Evolutionary conservation across 495 filamentous ascomycete species (phyloP).

Genomic region (Tuber magnatum): DNA sequence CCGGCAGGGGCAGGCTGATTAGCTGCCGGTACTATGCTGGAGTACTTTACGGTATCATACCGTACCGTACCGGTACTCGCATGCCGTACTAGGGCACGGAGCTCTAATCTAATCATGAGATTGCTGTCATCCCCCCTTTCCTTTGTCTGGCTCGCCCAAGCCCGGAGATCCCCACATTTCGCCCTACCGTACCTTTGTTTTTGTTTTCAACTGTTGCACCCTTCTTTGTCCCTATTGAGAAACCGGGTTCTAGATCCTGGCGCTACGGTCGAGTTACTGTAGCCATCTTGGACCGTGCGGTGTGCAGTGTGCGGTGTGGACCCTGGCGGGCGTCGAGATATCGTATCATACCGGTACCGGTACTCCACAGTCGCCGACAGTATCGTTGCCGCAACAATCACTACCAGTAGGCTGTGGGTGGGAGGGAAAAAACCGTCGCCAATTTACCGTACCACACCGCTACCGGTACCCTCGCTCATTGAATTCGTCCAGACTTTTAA

Average conservation of each 20-base stretch:
- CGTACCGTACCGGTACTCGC: neutral
- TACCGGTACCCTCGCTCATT: neutral
- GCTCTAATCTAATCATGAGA: conserved; percentile 7
- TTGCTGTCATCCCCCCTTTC: conserved; percentile 9
- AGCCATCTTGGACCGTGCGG: neutral
- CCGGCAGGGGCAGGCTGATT: too few relatives aligned
- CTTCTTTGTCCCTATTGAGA: neutral
- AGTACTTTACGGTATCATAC: too few relatives aligned
- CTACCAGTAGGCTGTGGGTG: neutral
- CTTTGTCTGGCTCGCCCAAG: conserved; percentile 9
- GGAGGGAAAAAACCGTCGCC: neutral
- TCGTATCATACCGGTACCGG: too few relatives aligned
- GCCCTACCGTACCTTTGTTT: neutral
- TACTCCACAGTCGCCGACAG: neutral
- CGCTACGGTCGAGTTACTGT: neutral
- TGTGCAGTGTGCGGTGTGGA: neutral
- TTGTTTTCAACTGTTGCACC: neutral
- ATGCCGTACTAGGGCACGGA: conserved; percentile 6
- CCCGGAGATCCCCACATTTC: neutral
- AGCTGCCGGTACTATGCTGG: too few relatives aligned
- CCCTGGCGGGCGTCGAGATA: neutral
- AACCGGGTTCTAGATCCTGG: neutral
- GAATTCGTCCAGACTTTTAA: neutral
- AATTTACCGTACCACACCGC: neutral
- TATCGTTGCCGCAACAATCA: neutral